Evolutionary conservation across 345 rosid genomes (phyloP).

Genomic region (Gossypium longicalyx): DNA sequence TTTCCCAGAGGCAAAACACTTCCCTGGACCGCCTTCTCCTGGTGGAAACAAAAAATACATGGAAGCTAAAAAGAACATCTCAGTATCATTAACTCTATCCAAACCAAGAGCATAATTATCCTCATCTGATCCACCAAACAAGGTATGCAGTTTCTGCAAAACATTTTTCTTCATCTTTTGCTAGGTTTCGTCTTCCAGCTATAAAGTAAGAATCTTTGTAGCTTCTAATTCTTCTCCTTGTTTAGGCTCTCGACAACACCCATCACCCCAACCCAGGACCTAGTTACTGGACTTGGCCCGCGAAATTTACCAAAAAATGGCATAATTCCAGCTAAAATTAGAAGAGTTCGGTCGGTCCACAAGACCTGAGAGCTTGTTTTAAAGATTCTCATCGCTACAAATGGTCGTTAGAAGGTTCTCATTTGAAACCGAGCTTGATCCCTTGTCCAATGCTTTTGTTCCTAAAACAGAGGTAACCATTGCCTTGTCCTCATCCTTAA

Average conservation of each 20-base stretch:
- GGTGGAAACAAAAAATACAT: constrained; percentile 86
- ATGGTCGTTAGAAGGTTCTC: neutral
- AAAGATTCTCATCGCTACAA: neutral
- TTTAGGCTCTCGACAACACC: constrained; percentile 51
- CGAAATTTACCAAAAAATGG: neutral
- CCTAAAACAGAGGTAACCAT: neutral
- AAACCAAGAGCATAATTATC: constrained; percentile 68
- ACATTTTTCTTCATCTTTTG: constrained; percentile 88
- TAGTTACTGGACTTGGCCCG: neutral
- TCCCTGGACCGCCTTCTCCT: constrained; percentile 91
- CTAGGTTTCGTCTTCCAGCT: constrained; percentile 50
- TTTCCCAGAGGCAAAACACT: constrained; percentile 65
- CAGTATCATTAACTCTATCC: constrained; percentile 86
- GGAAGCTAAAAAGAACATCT: constrained; percentile 86
- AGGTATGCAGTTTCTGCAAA: constrained; percentile 71
- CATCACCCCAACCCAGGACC: neutral
- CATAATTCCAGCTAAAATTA: neutral
- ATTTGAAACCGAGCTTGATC: neutral
- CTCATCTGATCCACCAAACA: constrained; percentile 88
- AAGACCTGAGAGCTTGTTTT: neutral
- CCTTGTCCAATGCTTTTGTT: too few species aligned
- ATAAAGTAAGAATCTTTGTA: constrained; percentile 27
- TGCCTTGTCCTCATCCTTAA: neutral
- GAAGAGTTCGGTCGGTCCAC: neutral
- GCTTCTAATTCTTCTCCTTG: constrained; percentile 65